These are phyloP conservation scores for Spergularia marina DNA, from an alignment of 148 eudicot species.

Conservation along the genomic window DNA sequence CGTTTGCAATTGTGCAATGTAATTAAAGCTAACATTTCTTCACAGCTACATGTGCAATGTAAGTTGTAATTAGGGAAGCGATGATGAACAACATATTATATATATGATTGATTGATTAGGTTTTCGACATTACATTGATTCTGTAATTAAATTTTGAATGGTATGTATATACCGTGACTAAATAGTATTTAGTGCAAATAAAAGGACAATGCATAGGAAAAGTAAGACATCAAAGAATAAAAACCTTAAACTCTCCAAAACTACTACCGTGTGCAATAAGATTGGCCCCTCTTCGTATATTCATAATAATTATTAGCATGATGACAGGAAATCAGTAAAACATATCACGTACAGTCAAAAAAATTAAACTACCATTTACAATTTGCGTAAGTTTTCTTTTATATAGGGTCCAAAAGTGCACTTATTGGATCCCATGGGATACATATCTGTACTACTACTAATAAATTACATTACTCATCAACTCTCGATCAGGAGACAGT, in stretches of 20 bases:
- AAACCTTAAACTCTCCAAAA: constrained; percentile 24
- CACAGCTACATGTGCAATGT: no score
- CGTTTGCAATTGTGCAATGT: no score
- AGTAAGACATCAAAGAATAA: constrained; percentile 13
- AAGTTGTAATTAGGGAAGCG: no score
- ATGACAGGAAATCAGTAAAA: no score
- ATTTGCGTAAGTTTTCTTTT: neutral
- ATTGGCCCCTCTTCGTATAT: neutral
- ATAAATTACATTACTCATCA: constrained; percentile 1
- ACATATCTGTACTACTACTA: constrained; percentile 27
- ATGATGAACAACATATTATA: no score
- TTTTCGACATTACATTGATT: constrained; percentile 2
- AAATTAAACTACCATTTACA: neutral
- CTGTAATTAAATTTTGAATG: neutral
- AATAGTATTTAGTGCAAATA: constrained; percentile 13
- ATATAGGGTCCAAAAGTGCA: constrained; percentile 24
- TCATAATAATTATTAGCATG: no score
- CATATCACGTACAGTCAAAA: no score
- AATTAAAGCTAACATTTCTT: no score
- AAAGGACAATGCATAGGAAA: constrained; percentile 7
- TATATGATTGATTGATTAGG: no score
- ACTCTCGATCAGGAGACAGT: constrained; percentile 1
- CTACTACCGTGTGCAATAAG: constrained; percentile 8
- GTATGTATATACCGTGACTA: neutral
- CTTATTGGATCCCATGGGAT: constrained; percentile 36